phyloP scores from a whole-genome alignment of 2,329 filamentous ascomycete species.

The Sclerotinia glacialis region DNA sequence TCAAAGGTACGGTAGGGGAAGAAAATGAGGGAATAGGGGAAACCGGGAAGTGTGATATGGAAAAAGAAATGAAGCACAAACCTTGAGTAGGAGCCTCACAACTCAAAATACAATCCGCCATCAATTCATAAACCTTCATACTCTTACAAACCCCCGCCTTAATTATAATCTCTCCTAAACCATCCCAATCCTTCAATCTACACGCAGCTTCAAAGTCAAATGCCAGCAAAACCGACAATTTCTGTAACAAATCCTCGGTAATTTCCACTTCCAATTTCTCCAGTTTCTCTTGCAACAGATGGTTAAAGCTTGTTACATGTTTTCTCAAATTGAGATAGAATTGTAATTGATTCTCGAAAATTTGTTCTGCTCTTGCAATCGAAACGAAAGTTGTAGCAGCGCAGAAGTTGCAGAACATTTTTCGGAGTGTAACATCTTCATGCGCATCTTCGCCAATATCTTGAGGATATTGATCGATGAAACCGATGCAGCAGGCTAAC shows the following conservation, averaged over 20 bases:
- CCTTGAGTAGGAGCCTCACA: constrained; percentile 52
- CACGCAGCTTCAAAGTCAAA: constrained; percentile 78
- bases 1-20: not conserved
- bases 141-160: constrained; percentile 47
- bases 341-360: constrained; percentile 52
- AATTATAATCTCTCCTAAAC: constrained; percentile 58
- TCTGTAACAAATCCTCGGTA: constrained; percentile 54
- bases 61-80: constrained; percentile 32
- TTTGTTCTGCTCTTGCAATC: constrained; percentile 52
- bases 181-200: constrained; percentile 64
- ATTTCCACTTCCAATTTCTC: constrained; percentile 45
- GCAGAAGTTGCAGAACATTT: constrained; percentile 70
- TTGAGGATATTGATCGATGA: constrained; percentile 51
- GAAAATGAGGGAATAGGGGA: constrained; percentile 9
- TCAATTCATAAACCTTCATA: constrained; percentile 54
- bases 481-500: constrained; percentile 50
- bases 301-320: constrained; percentile 59
- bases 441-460: constrained; percentile 45
- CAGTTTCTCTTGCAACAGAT: constrained; percentile 43
- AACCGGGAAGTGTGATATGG: not conserved
- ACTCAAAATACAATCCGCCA: constrained; percentile 63
- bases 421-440: constrained; percentile 55
- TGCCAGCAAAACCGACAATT: constrained; percentile 64
- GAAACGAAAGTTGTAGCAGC: constrained; percentile 51
- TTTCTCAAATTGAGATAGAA: constrained; percentile 60